phyloP scores from a whole-genome alignment of 2,329 filamentous ascomycete genomes.

The Sclerotinia glacialis region DNA sequence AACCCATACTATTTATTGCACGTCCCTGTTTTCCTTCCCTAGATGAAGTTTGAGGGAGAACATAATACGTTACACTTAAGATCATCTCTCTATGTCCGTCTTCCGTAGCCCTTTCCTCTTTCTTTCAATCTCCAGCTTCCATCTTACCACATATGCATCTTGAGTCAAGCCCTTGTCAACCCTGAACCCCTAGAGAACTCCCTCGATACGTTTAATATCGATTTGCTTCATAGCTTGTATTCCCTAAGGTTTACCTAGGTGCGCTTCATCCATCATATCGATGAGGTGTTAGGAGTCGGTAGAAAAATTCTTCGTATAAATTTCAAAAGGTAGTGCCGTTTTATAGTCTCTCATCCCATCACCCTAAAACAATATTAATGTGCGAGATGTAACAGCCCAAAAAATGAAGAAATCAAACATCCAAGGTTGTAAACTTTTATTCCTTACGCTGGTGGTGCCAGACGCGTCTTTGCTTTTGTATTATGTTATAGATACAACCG shows the following conservation, averaged over 20 bases:
- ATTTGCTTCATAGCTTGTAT: background rate
- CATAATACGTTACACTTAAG: background rate
- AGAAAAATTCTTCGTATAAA: too few relatives aligned
- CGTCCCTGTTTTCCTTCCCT: too few relatives aligned
- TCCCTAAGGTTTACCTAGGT: background rate
- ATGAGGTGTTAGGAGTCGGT: background rate
- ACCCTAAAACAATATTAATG: background rate
- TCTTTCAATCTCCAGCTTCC: background rate
- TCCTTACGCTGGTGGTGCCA: background rate
- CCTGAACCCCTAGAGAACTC: too few relatives aligned
- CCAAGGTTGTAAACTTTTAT: conserved; percentile 1
- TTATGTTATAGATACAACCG: background rate
- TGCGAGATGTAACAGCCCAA: too few relatives aligned
- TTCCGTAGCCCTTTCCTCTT: background rate
- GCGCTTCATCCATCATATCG: background rate
- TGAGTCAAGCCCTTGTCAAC: too few relatives aligned
- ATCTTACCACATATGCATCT: background rate
- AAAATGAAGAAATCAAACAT: background rate
- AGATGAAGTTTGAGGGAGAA: background rate
- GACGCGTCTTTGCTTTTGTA: background rate
- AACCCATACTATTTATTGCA: too few relatives aligned
- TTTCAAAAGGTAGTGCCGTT: background rate
- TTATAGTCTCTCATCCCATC: background rate
- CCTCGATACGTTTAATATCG: background rate
- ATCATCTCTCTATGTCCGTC: background rate